Percentiles rank a stretch among this genome's conserved stretches.
Conservation (phyloP, 352 stramenopile species). For the Pythium folliculosum region DNA sequence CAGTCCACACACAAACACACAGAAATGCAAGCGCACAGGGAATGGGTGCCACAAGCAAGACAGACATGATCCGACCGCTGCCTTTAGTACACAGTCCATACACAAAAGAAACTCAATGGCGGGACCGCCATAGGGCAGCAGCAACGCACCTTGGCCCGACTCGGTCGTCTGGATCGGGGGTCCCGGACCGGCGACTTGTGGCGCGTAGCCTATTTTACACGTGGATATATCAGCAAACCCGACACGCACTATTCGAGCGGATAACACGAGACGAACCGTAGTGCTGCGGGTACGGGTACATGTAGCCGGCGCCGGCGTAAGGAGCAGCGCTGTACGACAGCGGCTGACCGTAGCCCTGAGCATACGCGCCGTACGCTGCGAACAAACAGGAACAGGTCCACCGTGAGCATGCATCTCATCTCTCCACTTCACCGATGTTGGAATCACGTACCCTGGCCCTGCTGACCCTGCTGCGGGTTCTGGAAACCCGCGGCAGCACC, state of each 20-base stretch:
- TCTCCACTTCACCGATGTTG: not conserved
- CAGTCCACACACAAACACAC: slow-evolving; percentile 44
- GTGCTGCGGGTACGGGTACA: slow-evolving; percentile 84
- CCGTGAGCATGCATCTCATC: not conserved
- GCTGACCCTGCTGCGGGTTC: slow-evolving; percentile 31
- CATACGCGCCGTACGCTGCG: slow-evolving; percentile 67
- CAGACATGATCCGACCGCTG: slow-evolving; percentile 29
- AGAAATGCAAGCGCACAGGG: slow-evolving; percentile 29
- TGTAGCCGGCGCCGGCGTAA: slow-evolving; percentile 76
- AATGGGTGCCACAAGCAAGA: slow-evolving; percentile 28
- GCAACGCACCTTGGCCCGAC: slow-evolving; percentile 76
- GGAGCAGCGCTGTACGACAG: slow-evolving; percentile 70
- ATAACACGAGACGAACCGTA: slow-evolving; percentile 50
- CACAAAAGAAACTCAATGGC: not conserved
- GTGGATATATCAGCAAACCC: not conserved
- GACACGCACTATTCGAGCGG: not conserved
- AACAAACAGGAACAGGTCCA: not conserved
- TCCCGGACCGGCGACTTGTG: slow-evolving; percentile 80
- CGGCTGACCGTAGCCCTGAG: slow-evolving; percentile 73
- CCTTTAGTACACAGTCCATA: slow-evolving; percentile 30
- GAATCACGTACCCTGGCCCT: slow-evolving; percentile 40
- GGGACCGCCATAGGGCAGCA: slow-evolving; percentile 14
- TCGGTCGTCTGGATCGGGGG: slow-evolving; percentile 89
- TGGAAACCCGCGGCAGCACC: slow-evolving; percentile 30
- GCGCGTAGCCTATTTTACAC: slow-evolving; percentile 62